These are phyloP conservation scores for Salix arbutifolia DNA, from an alignment of 345 rosid species.

Conservation along the genomic window DNA sequence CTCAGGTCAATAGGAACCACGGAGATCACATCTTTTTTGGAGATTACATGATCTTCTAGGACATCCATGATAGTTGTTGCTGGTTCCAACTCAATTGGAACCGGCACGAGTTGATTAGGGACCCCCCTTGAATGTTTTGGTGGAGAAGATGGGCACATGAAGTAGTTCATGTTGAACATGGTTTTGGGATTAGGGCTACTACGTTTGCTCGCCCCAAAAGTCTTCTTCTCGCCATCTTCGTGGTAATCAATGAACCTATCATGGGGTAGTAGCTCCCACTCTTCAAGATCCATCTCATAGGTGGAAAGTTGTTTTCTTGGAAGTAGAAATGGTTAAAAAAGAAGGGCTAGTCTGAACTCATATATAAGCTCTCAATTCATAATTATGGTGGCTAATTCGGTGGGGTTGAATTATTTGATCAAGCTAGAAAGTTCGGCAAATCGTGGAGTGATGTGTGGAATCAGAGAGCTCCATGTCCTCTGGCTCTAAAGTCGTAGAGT, in stretches of 20 bases:
- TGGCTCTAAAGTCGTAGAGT: slow-evolving; percentile 8
- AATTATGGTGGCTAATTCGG: not conserved
- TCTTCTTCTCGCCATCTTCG: slow-evolving; percentile 35
- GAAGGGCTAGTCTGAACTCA: not conserved
- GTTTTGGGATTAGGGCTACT: slow-evolving; percentile 24
- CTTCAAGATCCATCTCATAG: slow-evolving; percentile 72
- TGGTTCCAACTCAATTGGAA: slow-evolving; percentile 56
- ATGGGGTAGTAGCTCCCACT: slow-evolving; percentile 78
- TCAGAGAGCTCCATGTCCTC: slow-evolving; percentile 18
- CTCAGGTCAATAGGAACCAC: slow-evolving; percentile 21
- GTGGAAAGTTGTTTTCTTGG: not conserved
- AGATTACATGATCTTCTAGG: not conserved
- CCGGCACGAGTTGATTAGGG: slow-evolving; percentile 48
- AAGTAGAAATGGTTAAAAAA: slow-evolving; percentile 5
- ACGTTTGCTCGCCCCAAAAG: slow-evolving; percentile 16
- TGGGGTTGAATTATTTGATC: slow-evolving; percentile 28
- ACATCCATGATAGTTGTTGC: slow-evolving; percentile 9
- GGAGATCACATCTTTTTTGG: slow-evolving; percentile 7
- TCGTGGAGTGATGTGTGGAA: slow-evolving; percentile 24
- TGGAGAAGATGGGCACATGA: slow-evolving; percentile 54
- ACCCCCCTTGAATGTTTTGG: slow-evolving; percentile 27
- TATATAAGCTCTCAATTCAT: not conserved
- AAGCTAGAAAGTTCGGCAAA: slow-evolving; percentile 20
- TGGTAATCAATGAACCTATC: slow-evolving; percentile 41
- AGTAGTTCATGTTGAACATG: slow-evolving; percentile 54